Conservation (phyloP, 192 early-diverging fungal species). For the Fimicolochytrium jonesii region DNA sequence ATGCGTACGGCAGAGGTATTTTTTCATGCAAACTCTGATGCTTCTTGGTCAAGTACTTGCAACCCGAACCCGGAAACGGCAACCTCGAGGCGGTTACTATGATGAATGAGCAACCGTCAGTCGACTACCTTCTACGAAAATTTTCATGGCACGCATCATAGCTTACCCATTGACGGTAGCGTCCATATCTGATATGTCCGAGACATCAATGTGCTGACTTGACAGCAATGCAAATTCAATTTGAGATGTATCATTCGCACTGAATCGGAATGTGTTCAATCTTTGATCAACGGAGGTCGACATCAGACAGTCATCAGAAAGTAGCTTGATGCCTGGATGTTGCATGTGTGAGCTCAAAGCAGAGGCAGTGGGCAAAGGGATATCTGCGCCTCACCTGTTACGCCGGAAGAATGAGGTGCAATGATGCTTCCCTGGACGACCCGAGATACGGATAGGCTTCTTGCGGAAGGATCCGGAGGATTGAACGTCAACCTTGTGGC, state of each 20-base stretch:
- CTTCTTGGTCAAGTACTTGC: slow-evolving; percentile 22
- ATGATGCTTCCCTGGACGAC: slow-evolving; percentile 1
- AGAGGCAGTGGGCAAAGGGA: neutral
- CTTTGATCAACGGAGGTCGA: slow-evolving; percentile 69
- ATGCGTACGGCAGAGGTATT: no score
- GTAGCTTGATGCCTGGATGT: slow-evolving; percentile 5
- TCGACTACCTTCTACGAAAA: neutral
- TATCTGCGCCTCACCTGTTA: slow-evolving; percentile 48
- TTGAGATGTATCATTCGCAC: neutral
- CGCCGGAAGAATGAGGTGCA: slow-evolving; percentile 65
- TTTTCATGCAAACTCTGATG: no score
- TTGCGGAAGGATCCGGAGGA: neutral
- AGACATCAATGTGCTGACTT: slow-evolving; percentile 8
- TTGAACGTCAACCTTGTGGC: slow-evolving; percentile 22
- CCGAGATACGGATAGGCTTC: neutral
- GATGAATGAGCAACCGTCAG: neutral
- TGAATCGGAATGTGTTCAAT: slow-evolving; percentile 52
- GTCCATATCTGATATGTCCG: slow-evolving; percentile 22
- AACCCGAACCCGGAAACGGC: slow-evolving; percentile 26
- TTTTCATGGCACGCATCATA: neutral
- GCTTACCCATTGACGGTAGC: neutral
- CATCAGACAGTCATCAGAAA: neutral
- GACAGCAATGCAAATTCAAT: neutral
- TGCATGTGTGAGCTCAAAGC: neutral
- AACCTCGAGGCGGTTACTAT: neutral